Conservation (phyloP, 2,329 filamentous ascomycete species). For the Myriosclerotinia duriaeana region DNA sequence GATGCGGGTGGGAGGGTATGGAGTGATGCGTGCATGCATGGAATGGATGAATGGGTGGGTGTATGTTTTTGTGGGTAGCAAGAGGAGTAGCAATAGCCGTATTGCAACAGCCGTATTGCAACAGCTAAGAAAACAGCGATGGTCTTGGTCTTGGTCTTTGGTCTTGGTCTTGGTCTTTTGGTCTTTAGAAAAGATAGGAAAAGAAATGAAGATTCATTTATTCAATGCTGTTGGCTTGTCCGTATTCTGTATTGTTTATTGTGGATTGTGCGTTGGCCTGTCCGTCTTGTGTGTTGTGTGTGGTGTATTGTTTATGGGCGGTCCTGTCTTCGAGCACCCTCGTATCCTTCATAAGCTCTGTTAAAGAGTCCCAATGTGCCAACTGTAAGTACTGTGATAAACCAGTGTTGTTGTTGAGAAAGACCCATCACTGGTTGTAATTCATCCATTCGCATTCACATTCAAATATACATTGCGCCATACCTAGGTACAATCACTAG, state of each 20-base stretch:
- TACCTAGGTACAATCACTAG: background rate
- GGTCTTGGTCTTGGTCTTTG: background rate
- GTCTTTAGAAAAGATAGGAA: background rate
- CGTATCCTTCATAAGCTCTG: no score
- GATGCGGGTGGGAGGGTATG: background rate
- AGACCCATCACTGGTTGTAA: no score
- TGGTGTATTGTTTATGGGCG: no score
- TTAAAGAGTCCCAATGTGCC: no score
- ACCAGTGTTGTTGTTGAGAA: no score
- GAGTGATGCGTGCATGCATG: background rate
- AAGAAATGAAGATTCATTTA: background rate
- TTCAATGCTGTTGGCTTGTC: background rate
- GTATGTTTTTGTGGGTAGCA: constrained; percentile 6
- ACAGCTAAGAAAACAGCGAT: background rate
- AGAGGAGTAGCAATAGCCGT: background rate
- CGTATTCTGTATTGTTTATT: background rate
- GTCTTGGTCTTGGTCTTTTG: no score
- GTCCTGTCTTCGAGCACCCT: no score
- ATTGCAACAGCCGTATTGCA: background rate
- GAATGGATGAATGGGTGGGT: background rate
- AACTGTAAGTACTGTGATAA: no score
- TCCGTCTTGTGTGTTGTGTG: no score
- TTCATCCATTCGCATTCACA: background rate
- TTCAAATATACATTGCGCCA: background rate
- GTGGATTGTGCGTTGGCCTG: no score